phyloP scores from a whole-genome alignment of 495 filamentous ascomycete genomes.

The Aspergillus haitiensis region DNA sequence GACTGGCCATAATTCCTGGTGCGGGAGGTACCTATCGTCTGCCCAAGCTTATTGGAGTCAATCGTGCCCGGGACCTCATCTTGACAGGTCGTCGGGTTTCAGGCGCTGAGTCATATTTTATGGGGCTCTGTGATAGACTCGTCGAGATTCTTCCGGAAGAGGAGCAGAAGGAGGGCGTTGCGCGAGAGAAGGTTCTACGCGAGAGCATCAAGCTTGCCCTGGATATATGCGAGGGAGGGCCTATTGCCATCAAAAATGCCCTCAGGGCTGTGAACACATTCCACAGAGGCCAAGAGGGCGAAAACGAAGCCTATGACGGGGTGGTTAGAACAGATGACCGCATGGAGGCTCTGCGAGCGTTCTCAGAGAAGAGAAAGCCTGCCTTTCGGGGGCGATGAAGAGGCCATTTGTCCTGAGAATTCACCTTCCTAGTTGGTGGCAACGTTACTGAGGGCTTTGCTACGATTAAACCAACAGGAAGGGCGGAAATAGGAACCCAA shows the following conservation, averaged over 20 bases:
- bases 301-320: constrained; percentile 75
- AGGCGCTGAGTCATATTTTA: constrained; percentile 75
- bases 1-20: constrained; percentile 89
- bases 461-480: no score
- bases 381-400: constrained; percentile 65
- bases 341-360: constrained; percentile 80
- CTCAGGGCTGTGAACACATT: constrained; percentile 66
- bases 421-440: no score
- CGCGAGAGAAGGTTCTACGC: constrained; percentile 62
- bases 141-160: constrained; percentile 68
- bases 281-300: constrained; percentile 60
- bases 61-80: constrained; percentile 77
- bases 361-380: constrained; percentile 88
- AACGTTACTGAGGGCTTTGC: no score
- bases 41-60: constrained; percentile 69
- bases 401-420: no score
- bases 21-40: constrained; percentile 91
- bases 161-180: constrained; percentile 51
- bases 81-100: constrained; percentile 79
- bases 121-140: constrained; percentile 81
- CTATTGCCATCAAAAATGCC: constrained; percentile 72
- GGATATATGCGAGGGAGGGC: constrained; percentile 85
- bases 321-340: constrained; percentile 83
- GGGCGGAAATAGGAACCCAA: no score
- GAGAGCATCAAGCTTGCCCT: constrained; percentile 74